Percentiles rank a stretch among this genome's conserved stretches.
phyloP scores from a whole-genome alignment of 768 basidiomycete genomes.

The Botryobasidium botryosum region DNA sequence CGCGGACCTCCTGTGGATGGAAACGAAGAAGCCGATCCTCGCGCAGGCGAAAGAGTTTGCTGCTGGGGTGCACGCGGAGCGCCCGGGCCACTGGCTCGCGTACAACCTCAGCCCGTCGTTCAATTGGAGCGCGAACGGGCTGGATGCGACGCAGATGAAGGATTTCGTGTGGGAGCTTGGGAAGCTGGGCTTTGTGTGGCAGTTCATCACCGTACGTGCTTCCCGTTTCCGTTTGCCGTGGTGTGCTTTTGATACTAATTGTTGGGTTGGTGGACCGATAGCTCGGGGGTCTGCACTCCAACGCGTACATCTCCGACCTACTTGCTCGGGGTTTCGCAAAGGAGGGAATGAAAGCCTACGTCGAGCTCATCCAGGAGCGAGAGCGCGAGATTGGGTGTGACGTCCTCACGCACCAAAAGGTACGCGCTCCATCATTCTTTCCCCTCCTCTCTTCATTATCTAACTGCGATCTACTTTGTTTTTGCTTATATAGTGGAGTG shows the following conservation, averaged over 20 bases:
- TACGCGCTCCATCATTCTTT: slow-evolving; percentile 19
- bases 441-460: not conserved
- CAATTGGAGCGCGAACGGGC: slow-evolving; percentile 89
- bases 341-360: slow-evolving; percentile 99
- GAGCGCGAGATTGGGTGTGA: slow-evolving; percentile 91
- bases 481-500: slow-evolving; percentile 58
- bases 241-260: slow-evolving; percentile 1
- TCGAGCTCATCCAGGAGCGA: slow-evolving; percentile 80
- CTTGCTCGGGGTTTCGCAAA: slow-evolving; percentile 79
- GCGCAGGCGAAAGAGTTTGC: slow-evolving; percentile 87
- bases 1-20: slow-evolving; percentile 89
- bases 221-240: slow-evolving; percentile 1
- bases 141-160: slow-evolving; percentile 72
- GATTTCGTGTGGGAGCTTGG: slow-evolving; percentile 84
- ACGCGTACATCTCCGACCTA: slow-evolving; percentile 87
- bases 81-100: slow-evolving; percentile 86
- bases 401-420: slow-evolving; percentile 94
- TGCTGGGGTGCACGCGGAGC: slow-evolving; percentile 61
- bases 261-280: slow-evolving; percentile 19
- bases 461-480: slow-evolving; percentile 6
- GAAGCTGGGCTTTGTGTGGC: slow-evolving; percentile 94
- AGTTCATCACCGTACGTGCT: slow-evolving; percentile 80
- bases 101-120: slow-evolving; percentile 93
- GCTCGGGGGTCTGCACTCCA: slow-evolving; percentile 95
- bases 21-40: slow-evolving; percentile 88